These are phyloP conservation scores for Aphanocladium album DNA, from an alignment of 2,329 filamentous ascomycete species.

Conservation along the genomic window DNA sequence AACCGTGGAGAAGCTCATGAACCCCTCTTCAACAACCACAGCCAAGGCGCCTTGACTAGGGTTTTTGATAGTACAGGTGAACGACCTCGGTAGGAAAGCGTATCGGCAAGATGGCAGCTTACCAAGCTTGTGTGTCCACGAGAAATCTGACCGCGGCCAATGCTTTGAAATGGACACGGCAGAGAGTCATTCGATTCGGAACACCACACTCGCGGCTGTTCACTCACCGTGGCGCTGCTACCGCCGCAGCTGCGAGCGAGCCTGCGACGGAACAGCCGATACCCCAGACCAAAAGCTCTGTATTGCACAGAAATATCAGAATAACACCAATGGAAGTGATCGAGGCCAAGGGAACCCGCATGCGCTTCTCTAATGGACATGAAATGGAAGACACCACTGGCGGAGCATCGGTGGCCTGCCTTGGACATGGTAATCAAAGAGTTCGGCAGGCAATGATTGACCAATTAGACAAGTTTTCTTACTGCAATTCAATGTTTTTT, in stretches of 20 bases:
- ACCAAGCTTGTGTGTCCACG: neutral
- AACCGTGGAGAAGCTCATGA: neutral
- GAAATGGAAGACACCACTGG: constrained; percentile 8
- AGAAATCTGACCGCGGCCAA: neutral
- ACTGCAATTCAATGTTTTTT: constrained; percentile 17
- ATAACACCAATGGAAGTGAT: constrained; percentile 26
- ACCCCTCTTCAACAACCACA: neutral
- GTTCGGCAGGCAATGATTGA: constrained; percentile 35
- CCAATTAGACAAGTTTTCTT: constrained; percentile 13
- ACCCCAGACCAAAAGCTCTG: neutral
- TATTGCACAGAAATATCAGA: constrained; percentile 9
- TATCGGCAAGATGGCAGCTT: neutral
- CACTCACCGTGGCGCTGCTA: neutral
- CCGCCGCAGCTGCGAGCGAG: neutral
- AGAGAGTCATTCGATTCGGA: neutral
- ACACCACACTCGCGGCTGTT: too few relatives aligned
- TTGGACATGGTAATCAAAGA: constrained; percentile 5
- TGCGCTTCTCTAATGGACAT: constrained; percentile 1
- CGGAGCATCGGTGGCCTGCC: constrained; percentile 8
- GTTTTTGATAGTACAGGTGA: neutral
- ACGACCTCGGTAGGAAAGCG: neutral
- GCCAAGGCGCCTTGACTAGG: neutral
- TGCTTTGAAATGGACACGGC: neutral
- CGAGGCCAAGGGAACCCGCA: constrained; percentile 34
- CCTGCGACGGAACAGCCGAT: neutral